A percentile compares a stretch with the other conserved stretches of the same genome.
Conservation (phyloP, 345 rosid genomes). For the Acer saccharum region DNA sequence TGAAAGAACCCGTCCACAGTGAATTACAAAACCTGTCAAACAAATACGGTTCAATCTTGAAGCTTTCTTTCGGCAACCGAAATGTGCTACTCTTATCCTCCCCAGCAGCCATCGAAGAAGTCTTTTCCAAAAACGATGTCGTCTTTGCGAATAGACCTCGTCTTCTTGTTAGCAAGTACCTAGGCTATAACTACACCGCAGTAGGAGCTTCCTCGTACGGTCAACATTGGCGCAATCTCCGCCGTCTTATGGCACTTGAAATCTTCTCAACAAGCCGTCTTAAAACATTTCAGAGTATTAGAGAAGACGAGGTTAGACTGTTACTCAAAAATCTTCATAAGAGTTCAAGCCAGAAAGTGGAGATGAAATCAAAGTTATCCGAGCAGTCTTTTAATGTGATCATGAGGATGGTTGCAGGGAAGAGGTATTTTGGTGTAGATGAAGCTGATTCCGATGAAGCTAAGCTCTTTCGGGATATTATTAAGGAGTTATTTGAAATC, state of each 20-base stretch:
- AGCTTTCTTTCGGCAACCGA: slow-evolving; percentile 12
- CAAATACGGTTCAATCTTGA: slow-evolving; percentile 19
- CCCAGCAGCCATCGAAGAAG: slow-evolving; percentile 15
- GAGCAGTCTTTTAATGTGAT: slow-evolving; percentile 18
- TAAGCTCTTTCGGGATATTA: neutral
- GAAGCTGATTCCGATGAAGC: slow-evolving; percentile 10
- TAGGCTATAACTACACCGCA: slow-evolving; percentile 19
- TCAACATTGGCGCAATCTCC: slow-evolving; percentile 30
- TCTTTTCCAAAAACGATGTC: slow-evolving; percentile 22
- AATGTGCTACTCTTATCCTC: slow-evolving; percentile 16
- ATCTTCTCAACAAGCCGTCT: slow-evolving; percentile 24
- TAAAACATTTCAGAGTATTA: neutral
- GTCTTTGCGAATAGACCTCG: slow-evolving; percentile 25
- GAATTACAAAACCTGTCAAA: slow-evolving; percentile 9
- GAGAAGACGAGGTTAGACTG: neutral
- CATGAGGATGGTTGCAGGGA: slow-evolving; percentile 24
- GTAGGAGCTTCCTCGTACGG: slow-evolving; percentile 22
- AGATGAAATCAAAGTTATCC: slow-evolving; percentile 11
- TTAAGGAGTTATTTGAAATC: neutral
- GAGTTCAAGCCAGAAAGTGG: neutral
- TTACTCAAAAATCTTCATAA: neutral
- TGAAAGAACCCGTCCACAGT: slow-evolving; percentile 19
- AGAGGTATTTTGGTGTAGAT: slow-evolving; percentile 15
- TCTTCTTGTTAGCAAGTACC: slow-evolving; percentile 3
- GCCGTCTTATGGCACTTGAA: slow-evolving; percentile 22